These are phyloP conservation scores for Cytidiella melzeri DNA, from an alignment of 768 basidiomycete species.

Conservation along the genomic window DNA sequence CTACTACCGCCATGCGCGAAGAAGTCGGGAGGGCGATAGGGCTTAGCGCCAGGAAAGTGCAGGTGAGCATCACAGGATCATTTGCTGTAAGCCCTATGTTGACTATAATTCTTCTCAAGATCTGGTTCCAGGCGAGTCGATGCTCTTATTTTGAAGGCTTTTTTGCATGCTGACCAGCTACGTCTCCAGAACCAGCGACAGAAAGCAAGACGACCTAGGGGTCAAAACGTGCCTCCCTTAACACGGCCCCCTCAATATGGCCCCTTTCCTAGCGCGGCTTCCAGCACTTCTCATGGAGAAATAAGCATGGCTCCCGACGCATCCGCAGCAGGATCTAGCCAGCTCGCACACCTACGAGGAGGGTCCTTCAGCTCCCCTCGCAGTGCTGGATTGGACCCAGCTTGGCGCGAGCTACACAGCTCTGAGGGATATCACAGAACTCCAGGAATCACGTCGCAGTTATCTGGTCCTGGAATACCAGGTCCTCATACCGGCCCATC, in stretches of 20 bases:
- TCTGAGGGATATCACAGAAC: background rate
- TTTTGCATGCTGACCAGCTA: slow-evolving; percentile 11
- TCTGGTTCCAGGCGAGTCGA: slow-evolving; percentile 77
- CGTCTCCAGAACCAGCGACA: slow-evolving; percentile 74
- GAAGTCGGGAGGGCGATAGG: slow-evolving; percentile 84
- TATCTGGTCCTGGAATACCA: slow-evolving; percentile 25
- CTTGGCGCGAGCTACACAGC: background rate
- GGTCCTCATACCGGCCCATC: slow-evolving; percentile 8
- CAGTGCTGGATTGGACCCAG: slow-evolving; percentile 1
- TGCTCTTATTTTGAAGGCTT: no score
- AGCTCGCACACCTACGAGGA: background rate
- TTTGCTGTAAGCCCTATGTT: slow-evolving; percentile 4
- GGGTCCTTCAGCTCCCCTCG: background rate
- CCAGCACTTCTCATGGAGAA: slow-evolving; percentile 11
- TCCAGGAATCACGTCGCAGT: slow-evolving; percentile 15
- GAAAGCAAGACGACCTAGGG: slow-evolving; percentile 74
- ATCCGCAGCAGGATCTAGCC: background rate
- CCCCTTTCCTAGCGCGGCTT: slow-evolving; percentile 45
- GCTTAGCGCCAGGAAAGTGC: slow-evolving; percentile 85
- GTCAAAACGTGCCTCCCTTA: slow-evolving; percentile 47
- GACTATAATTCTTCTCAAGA: slow-evolving; percentile 36
- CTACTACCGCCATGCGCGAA: slow-evolving; percentile 81
- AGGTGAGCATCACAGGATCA: slow-evolving; percentile 47
- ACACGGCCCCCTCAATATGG: slow-evolving; percentile 57
- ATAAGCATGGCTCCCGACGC: background rate